A percentile compares a stretch with the other conserved stretches of the same genome.
Evolutionary conservation across 2,329 filamentous ascomycete genomes (phyloP).

Genomic region (Talaromyces sp.): DNA sequence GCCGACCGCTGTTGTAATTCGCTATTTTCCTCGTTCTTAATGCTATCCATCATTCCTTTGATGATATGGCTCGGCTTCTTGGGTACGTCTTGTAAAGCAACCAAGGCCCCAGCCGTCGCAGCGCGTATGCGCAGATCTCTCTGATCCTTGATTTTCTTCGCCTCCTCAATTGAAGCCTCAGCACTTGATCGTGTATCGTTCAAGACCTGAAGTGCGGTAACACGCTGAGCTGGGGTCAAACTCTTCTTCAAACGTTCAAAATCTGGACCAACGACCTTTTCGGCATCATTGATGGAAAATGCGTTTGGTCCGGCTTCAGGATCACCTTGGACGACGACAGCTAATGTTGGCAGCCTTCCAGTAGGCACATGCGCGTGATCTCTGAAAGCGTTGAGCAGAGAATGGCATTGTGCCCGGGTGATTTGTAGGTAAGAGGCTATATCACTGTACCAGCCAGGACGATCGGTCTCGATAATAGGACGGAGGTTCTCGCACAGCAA

Average conservation of each 20-base stretch:
- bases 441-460: slow-evolving; percentile 80
- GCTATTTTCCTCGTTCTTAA: slow-evolving; percentile 89
- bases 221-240: slow-evolving; percentile 81
- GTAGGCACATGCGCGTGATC: slow-evolving; percentile 80
- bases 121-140: slow-evolving; percentile 84
- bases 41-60: slow-evolving; percentile 96
- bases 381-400: slow-evolving; percentile 84
- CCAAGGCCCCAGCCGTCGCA: slow-evolving; percentile 78
- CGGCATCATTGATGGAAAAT: slow-evolving; percentile 82
- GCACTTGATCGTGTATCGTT: slow-evolving; percentile 72
- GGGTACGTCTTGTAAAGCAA: slow-evolving; percentile 80
- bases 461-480: slow-evolving; percentile 73
- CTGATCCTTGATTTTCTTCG: slow-evolving; percentile 71
- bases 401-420: slow-evolving; percentile 84
- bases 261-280: slow-evolving; percentile 80
- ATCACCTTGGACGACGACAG: slow-evolving; percentile 91
- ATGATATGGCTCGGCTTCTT: slow-evolving; percentile 93
- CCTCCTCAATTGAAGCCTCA: slow-evolving; percentile 71
- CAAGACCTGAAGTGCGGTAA: slow-evolving; percentile 76
- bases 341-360: slow-evolving; percentile 71
- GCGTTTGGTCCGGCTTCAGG: slow-evolving; percentile 85
- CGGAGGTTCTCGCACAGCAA: slow-evolving; percentile 59
- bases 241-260: slow-evolving; percentile 84
- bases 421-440: slow-evolving; percentile 86
- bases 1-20: slow-evolving; percentile 86